Base-by-base conservation (phyloP, 1,284 basidiomycete species). In the Cystobasidium slooffiae region DNA sequence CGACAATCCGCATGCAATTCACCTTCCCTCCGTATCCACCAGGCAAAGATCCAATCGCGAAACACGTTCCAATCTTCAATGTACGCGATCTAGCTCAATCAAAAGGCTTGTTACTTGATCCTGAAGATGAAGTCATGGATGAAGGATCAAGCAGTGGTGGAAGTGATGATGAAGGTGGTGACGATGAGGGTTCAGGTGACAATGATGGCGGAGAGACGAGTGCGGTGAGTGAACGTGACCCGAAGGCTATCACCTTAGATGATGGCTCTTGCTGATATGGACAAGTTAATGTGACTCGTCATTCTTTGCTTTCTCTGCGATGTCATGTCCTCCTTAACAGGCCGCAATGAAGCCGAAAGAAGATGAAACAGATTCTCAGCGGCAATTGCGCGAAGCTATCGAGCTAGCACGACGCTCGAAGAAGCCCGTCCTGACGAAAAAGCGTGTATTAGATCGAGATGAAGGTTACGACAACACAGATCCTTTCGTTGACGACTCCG, bases 401-500 rank as follows among this genome's bases (percentile, higher is more conserved):
- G 70, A 65, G 44, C 20, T 73, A 24, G 70, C 63, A 46, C 31
- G 63, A 20, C 49, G 53, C 44, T 43, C 20, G 22, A 52, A 61
- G 51, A 61, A 58, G 46, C 55, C 51, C 6, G 46, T 66, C 18
- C 41, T 65, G 12, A 41, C 24, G 44, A 55, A 65, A 46, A 70
- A 70, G 64, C 68, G 69, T 4, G 49, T 75, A 3, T n/a, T 31
- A 44, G 75, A 72, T 31, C 78, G 81, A 44, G 77, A 78, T 41
- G 83, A 83, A 61, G 82, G 83, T 22, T 99, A 99, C 85, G 95
- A 99, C 83, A 86, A 90, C 20, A 85, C 87, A 0, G 96, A 99
- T 83, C 91, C 93, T 0, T 98, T 98, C 84, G 97, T 99, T 80
- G 96, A 99, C 85, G 96, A 99, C 83, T 93, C 93, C 0, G 95